Conservation (phyloP, 140 eudicot genomes). For the Ambrosia hybrid region DNA sequence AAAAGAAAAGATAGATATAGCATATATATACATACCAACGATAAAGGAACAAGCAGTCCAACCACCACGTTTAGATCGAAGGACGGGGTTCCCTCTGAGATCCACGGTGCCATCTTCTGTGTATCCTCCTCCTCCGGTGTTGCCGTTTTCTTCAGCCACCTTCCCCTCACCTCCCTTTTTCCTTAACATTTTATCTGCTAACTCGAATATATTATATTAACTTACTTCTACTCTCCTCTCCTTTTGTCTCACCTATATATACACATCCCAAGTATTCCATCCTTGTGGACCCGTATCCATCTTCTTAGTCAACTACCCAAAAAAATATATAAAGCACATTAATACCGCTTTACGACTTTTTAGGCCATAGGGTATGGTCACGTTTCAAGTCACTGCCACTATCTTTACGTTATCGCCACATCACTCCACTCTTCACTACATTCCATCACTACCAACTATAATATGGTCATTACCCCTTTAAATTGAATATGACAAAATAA, state of each 20-base stretch:
- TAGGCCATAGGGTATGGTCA: no score
- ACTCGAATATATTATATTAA: no score
- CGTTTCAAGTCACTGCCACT: no score
- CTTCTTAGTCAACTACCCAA: neutral
- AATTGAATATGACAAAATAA: no score
- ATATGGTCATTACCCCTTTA: no score
- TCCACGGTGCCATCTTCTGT: slow-evolving; percentile 84
- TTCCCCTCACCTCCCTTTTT: neutral
- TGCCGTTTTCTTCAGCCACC: neutral
- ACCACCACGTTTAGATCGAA: slow-evolving; percentile 71
- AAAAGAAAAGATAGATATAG: neutral
- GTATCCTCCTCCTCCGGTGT: slow-evolving; percentile 25
- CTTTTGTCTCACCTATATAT: neutral
- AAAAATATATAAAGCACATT: no score
- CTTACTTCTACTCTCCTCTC: neutral
- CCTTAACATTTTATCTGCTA: neutral
- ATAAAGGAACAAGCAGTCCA: slow-evolving; percentile 79
- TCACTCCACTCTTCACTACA: no score
- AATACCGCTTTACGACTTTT: no score
- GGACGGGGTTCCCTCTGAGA: slow-evolving; percentile 70
- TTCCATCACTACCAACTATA: no score
- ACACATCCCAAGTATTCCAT: neutral
- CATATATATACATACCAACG: slow-evolving; percentile 43
- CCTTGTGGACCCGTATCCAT: neutral
- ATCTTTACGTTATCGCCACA: no score